A percentile compares a stretch with the other conserved stretches of the same genome.
phyloP scores from a whole-genome alignment of 1,139 yeast species.

The Candida sanyaensis region DNA sequence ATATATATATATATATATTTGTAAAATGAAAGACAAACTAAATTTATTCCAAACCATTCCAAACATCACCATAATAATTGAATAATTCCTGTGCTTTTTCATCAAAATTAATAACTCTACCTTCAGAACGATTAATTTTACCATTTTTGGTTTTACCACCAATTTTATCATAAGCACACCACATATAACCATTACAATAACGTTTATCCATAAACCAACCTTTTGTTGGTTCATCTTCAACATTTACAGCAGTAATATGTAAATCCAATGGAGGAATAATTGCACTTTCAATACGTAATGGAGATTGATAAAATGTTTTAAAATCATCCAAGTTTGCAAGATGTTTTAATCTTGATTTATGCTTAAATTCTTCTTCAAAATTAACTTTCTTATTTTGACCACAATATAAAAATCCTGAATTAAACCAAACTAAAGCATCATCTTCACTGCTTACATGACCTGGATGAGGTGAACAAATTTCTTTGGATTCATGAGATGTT shows the following conservation, averaged over 20 bases:
- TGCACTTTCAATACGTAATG: slow-evolving; percentile 28
- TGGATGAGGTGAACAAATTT: slow-evolving; percentile 41
- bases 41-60: slow-evolving; percentile 27
- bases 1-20: too few relatives aligned
- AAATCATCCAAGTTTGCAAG: slow-evolving; percentile 23
- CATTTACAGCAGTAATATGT: slow-evolving; percentile 18
- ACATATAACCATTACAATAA: slow-evolving; percentile 43
- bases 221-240: slow-evolving; percentile 31
- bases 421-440: slow-evolving; percentile 32
- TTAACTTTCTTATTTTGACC: slow-evolving; percentile 16
- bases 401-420: slow-evolving; percentile 28
- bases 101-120: slow-evolving; percentile 28
- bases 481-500: slow-evolving; percentile 24
- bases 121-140: slow-evolving; percentile 21
- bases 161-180: slow-evolving; percentile 48
- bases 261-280: slow-evolving; percentile 31
- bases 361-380: slow-evolving; percentile 23
- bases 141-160: slow-evolving; percentile 30
- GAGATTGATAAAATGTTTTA: slow-evolving; percentile 26
- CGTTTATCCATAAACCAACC: slow-evolving; percentile 34
- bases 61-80: slow-evolving; percentile 34
- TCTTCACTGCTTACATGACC: slow-evolving; percentile 38
- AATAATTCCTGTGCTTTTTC: slow-evolving; percentile 23
- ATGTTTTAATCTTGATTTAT: slow-evolving; percentile 21
- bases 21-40: too few relatives aligned